A percentile compares a stretch with the other conserved stretches of the same genome.
Conservation (phyloP, 2,329 filamentous ascomycete species). For the Apiospora koreana region DNA sequence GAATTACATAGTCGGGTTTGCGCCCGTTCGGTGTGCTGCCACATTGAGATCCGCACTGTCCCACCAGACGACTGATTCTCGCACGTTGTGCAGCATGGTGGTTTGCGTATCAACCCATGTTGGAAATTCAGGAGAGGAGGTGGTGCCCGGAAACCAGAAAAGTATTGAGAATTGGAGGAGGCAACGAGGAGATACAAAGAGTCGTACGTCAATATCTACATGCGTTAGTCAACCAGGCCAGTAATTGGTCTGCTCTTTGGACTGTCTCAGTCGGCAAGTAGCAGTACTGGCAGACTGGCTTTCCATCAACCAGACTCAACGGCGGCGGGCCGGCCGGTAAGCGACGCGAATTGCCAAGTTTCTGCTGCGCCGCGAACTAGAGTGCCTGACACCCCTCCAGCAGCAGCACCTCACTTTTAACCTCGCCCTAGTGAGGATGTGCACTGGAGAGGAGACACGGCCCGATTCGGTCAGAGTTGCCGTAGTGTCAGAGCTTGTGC, state of each 20-base stretch:
- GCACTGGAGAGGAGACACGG: constrained; percentile 6
- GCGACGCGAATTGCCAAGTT: neutral
- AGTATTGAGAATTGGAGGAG: neutral
- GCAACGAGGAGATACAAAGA: too few relatives aligned
- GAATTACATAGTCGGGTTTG: constrained; percentile 7
- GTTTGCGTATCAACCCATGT: constrained; percentile 3
- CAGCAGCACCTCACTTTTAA: neutral
- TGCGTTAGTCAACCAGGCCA: neutral
- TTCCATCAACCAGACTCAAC: neutral
- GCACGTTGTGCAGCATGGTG: neutral
- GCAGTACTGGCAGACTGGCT: neutral
- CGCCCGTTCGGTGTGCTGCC: neutral
- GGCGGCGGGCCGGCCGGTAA: neutral
- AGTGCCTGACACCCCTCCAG: neutral
- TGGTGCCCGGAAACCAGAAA: neutral
- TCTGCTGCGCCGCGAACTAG: neutral
- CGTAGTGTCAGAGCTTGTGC: constrained; percentile 5
- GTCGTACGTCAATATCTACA: neutral
- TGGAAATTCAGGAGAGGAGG: neutral
- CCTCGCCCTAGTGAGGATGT: neutral
- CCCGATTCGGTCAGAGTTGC: constrained; percentile 3
- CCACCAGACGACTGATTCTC: neutral
- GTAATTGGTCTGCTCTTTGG: neutral
- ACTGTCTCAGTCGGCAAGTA: neutral
- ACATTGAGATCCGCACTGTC: neutral